Conservation (phyloP, 192 early-diverging fungal genomes). For the Dispira parvispora region DNA sequence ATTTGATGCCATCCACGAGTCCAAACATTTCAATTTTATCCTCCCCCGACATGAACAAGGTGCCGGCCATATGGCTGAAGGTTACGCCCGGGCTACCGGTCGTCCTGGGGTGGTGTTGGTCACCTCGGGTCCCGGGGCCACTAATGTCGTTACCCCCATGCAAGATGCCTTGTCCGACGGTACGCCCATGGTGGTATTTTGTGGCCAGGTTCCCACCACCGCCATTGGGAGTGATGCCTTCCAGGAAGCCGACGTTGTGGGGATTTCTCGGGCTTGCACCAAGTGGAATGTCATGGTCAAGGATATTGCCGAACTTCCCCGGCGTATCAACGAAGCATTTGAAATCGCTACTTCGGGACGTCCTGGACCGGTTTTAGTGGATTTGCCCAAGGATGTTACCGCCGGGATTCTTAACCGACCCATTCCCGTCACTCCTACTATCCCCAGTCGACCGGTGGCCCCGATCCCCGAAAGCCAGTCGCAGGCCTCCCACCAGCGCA, state of each 20-base stretch:
- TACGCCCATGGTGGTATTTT: slow-evolving; percentile 87
- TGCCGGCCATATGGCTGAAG: slow-evolving; percentile 97
- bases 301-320: slow-evolving; percentile 85
- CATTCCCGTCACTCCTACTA: slow-evolving; percentile 53
- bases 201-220: slow-evolving; percentile 82
- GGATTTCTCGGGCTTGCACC: slow-evolving; percentile 90
- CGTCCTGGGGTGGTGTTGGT: slow-evolving; percentile 48
- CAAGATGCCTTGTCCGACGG: slow-evolving; percentile 93
- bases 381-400: slow-evolving; percentile 96
- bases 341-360: slow-evolving; percentile 89
- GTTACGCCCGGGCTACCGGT: slow-evolving; percentile 79
- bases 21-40: slow-evolving; percentile 89
- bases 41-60: slow-evolving; percentile 96
- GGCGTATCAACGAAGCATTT: slow-evolving; percentile 97
- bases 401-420: slow-evolving; percentile 70
- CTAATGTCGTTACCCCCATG: slow-evolving; percentile 95
- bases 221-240: slow-evolving; percentile 93
- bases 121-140: slow-evolving; percentile 93
- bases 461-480: slow-evolving; percentile 32
- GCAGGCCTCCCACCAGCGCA: slow-evolving; percentile 27
- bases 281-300: slow-evolving; percentile 99
- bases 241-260: slow-evolving; percentile 96
- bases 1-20: slow-evolving; percentile 96
- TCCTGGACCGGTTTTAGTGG: slow-evolving; percentile 92
- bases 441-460: slow-evolving; percentile 50